Evolutionary conservation across 805 yeast genomes (phyloP).

Genomic region (Zygosaccharomyces bailii): DNA sequence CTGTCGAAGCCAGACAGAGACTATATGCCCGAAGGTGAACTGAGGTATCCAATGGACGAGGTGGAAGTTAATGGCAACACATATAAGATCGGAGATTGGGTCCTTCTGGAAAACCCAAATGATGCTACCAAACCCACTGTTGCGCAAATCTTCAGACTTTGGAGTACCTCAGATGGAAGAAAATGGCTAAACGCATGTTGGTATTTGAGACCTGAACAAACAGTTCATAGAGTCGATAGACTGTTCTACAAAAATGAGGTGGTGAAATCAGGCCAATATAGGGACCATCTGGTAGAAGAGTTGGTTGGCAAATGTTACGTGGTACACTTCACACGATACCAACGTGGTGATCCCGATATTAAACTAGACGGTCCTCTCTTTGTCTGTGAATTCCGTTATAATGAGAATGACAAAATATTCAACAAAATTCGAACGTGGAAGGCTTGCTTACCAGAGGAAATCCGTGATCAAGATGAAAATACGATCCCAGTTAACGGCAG

Average conservation of each 20-base stretch:
- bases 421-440: constrained; percentile 97
- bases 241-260: constrained; percentile 92
- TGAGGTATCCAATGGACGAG: constrained; percentile 77
- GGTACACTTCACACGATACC: constrained; percentile 88
- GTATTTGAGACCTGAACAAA: constrained; percentile 97
- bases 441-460: constrained; percentile 96
- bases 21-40: constrained; percentile 55
- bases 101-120: constrained; percentile 78
- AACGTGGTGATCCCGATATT: constrained; percentile 87
- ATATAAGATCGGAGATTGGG: constrained; percentile 94
- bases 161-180: constrained; percentile 79
- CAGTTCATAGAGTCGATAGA: constrained; percentile 89
- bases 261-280: constrained; percentile 92
- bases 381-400: constrained; percentile 92
- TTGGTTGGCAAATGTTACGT: constrained; percentile 93
- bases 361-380: constrained; percentile 80
- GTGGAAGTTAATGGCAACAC: constrained; percentile 66
- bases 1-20: constrained; percentile 79
- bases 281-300: constrained; percentile 88
- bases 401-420: constrained; percentile 84
- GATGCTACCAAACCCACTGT: constrained; percentile 87
- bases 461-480: constrained; percentile 78
- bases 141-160: constrained; percentile 88
- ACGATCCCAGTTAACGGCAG: constrained; percentile 67
- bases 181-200: constrained; percentile 93